Percentiles rank a stretch among this genome's conserved stretches.
Evolutionary conservation across 1,284 basidiomycete genomes (phyloP).

Genomic region (Cerrena zonata): DNA sequence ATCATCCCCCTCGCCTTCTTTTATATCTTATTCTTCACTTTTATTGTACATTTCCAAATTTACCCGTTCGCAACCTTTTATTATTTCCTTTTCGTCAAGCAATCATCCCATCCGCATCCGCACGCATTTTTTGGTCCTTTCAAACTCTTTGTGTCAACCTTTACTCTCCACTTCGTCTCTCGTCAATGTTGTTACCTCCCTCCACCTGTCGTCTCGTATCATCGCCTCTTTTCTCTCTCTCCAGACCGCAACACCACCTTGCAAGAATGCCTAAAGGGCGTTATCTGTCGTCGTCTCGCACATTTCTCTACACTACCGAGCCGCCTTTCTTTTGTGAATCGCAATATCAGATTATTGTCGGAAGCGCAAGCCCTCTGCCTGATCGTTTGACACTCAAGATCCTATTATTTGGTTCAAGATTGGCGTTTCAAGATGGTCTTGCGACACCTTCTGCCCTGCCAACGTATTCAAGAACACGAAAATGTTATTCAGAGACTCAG

Average conservation of each 20-base stretch:
- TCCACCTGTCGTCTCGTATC: constrained; percentile 18
- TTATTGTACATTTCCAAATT: constrained; percentile 44
- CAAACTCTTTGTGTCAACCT: no score
- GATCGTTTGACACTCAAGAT: no score
- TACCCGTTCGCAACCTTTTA: constrained; percentile 16
- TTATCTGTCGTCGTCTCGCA: constrained; percentile 12
- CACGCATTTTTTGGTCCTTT: no score
- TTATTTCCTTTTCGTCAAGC: constrained; percentile 17
- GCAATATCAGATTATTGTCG: constrained; percentile 10
- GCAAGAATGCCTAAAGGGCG: constrained; percentile 20
- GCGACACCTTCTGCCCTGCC: no score
- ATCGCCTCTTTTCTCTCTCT: constrained; percentile 5
- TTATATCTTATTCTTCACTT: constrained; percentile 74
- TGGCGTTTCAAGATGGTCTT: no score
- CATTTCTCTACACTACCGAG: constrained; percentile 9
- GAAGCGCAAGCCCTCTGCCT: not conserved
- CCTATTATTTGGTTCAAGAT: no score
- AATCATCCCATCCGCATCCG: constrained; percentile 21
- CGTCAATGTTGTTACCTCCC: constrained; percentile 46
- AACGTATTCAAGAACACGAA: no score
- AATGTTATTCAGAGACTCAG: no score
- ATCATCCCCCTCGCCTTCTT: constrained; percentile 23
- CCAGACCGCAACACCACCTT: no score
- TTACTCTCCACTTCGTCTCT: constrained; percentile 27
- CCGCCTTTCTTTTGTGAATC: constrained; percentile 5